phyloP scores from a whole-genome alignment of 495 filamentous ascomycete species.

The Podospora fimiseda region DNA sequence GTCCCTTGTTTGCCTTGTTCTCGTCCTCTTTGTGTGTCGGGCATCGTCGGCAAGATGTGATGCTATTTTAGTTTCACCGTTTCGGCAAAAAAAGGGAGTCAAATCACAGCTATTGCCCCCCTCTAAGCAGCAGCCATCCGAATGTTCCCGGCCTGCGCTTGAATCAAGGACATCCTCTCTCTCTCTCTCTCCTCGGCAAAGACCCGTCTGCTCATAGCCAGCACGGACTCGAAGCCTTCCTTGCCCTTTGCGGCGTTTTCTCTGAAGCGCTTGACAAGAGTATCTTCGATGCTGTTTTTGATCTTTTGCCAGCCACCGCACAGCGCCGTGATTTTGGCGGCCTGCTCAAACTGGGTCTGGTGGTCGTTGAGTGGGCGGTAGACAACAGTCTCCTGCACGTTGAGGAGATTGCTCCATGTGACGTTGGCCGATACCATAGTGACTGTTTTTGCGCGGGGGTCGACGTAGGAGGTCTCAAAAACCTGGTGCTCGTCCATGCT shows the following conservation, averaged over 20 bases:
- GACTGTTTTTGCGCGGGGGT: conserved; percentile 71
- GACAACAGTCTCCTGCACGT: conserved; percentile 80
- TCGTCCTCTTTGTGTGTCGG: no score
- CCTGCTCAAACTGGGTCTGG: conserved; percentile 76
- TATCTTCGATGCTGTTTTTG: conserved; percentile 88
- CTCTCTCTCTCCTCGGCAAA: conserved; percentile 75
- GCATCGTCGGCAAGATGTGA: no score
- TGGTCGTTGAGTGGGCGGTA: conserved; percentile 62
- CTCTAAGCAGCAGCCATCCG: conserved; percentile 16
- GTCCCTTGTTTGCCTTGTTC: no score
- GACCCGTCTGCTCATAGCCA: conserved; percentile 87
- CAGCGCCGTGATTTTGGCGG: conserved; percentile 85
- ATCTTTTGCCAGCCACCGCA: conserved; percentile 96
- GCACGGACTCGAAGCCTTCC: conserved; percentile 88
- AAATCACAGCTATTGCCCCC: no score
- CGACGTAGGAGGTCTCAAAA: conserved; percentile 92
- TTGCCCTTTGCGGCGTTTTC: conserved; percentile 86
- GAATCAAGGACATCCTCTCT: conserved; percentile 25
- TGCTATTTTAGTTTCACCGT: no score
- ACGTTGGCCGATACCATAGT: conserved; percentile 93
- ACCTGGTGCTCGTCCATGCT: conserved; percentile 68
- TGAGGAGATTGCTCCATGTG: conserved; percentile 80
- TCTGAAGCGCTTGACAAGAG: conserved; percentile 76
- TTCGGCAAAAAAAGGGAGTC: no score
- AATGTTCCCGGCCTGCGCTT: conserved; percentile 26